Conservation (phyloP, 768 basidiomycete genomes). For the Naganishia friedmannii region DNA sequence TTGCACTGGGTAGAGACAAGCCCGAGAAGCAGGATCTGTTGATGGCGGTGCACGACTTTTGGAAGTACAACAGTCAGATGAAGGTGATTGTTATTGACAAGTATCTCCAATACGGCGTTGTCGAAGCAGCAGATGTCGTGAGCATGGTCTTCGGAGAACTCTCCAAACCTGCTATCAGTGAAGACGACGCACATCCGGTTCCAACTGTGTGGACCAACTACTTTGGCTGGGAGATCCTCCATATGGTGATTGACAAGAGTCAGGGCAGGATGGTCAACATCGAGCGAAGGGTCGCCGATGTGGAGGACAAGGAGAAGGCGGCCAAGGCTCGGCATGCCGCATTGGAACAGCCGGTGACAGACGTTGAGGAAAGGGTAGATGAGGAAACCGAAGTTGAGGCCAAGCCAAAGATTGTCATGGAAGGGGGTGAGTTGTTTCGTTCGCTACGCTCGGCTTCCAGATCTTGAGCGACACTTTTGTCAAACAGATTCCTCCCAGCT, state of each 20-base stretch:
- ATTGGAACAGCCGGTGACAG: slow-evolving; percentile 36
- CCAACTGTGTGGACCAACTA: slow-evolving; percentile 53
- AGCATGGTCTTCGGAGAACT: slow-evolving; percentile 67
- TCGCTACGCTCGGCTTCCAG: background rate
- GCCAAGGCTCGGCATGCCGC: slow-evolving; percentile 61
- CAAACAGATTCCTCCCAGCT: slow-evolving; percentile 42
- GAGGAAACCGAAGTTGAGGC: slow-evolving; percentile 4
- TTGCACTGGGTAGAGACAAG: slow-evolving; percentile 62
- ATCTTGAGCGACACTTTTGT: background rate
- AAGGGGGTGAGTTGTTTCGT: slow-evolving; percentile 31
- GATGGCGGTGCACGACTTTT: slow-evolving; percentile 69
- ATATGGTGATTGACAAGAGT: slow-evolving; percentile 80
- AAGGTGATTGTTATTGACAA: slow-evolving; percentile 92
- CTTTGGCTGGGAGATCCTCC: slow-evolving; percentile 77
- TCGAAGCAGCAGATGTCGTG: slow-evolving; percentile 88
- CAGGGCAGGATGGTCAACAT: slow-evolving; percentile 81
- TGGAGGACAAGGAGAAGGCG: slow-evolving; percentile 87
- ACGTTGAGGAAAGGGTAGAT: background rate
- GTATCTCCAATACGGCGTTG: slow-evolving; percentile 95
- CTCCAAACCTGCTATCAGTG: slow-evolving; percentile 35
- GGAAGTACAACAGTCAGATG: slow-evolving; percentile 81
- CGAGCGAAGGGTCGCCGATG: slow-evolving; percentile 65
- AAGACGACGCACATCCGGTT: slow-evolving; percentile 53
- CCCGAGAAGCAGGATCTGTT: slow-evolving; percentile 60
- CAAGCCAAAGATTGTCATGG: background rate